A percentile compares a stretch with the other conserved stretches of the same genome.
Evolutionary conservation across 1,284 basidiomycete species (phyloP).

Genomic region (Irpex lacteus): DNA sequence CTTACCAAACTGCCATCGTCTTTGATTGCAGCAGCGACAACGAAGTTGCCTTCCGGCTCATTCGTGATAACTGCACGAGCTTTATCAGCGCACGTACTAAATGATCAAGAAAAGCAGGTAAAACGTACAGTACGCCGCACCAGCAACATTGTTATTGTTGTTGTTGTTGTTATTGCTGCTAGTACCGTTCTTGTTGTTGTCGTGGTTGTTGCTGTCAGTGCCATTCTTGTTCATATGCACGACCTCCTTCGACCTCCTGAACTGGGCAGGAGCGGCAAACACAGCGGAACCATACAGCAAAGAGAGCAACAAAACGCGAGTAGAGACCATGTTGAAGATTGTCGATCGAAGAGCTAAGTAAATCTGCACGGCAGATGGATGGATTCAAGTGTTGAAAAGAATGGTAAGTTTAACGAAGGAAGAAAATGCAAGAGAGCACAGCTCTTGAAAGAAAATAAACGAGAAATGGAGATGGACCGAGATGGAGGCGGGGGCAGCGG

Average conservation of each 20-base stretch:
- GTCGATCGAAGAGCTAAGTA: neutral
- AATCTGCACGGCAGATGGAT: neutral
- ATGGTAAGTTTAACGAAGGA: neutral
- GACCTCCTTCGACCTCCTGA: constrained; percentile 1
- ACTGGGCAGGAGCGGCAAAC: constrained; percentile 1
- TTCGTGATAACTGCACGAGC: constrained; percentile 20
- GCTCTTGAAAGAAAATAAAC: neutral
- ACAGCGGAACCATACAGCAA: constrained; percentile 7
- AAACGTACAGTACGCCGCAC: constrained; percentile 11
- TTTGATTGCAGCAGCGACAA: constrained; percentile 19
- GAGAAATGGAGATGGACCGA: neutral
- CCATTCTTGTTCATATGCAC: neutral
- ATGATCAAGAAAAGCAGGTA: neutral
- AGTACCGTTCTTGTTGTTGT: neutral
- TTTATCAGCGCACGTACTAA: neutral
- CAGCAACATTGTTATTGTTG: neutral
- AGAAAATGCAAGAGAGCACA: neutral
- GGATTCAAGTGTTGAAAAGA: neutral
- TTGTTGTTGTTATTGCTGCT: neutral
- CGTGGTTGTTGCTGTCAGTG: neutral
- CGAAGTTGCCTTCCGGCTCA: constrained; percentile 21
- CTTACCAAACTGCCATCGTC: constrained; percentile 19
- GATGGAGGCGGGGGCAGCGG: neutral
- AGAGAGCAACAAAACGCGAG: constrained; percentile 5
- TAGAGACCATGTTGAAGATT: constrained; percentile 7